Conservation (phyloP, 176 grass and related monocot genomes). For the Raddia distichophylla region DNA sequence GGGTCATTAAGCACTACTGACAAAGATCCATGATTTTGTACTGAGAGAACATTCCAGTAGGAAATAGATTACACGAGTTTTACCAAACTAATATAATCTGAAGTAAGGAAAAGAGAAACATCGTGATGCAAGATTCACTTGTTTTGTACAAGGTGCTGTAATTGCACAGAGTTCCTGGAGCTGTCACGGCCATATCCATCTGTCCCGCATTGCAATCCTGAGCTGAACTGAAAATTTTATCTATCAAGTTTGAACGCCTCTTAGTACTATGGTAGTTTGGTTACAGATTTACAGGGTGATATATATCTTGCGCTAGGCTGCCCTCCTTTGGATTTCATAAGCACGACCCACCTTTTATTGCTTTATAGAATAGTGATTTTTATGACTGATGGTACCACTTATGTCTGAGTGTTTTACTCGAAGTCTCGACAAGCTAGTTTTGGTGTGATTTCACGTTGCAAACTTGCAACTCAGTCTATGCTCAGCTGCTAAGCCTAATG, state of each 20-base stretch:
- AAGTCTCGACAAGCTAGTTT: not conserved
- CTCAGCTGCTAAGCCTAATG: not conserved
- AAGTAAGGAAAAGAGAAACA: not conserved
- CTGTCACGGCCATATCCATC: not conserved
- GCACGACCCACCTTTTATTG: not conserved
- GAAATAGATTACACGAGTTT: not conserved
- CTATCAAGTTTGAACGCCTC: not conserved
- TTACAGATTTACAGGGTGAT: not conserved
- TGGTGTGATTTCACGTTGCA: not conserved
- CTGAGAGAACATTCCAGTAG: not conserved
- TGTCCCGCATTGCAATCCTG: not conserved
- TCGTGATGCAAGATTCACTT: not conserved
- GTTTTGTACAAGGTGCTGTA: not conserved
- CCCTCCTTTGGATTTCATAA: not conserved
- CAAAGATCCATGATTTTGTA: not conserved
- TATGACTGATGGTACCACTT: not conserved
- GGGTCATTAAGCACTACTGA: not conserved
- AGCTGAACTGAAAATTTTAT: not conserved
- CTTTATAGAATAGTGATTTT: not conserved
- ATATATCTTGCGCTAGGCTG: not conserved
- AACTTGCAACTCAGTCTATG: not conserved
- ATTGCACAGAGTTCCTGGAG: not conserved
- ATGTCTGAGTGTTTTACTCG: conserved; percentile 2
- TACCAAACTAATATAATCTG: not conserved
- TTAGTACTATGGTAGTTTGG: conserved; percentile 18